A percentile compares a stretch with the other conserved stretches of the same genome.
Evolutionary conservation across 257 asterid species (phyloP).

Genomic region (Euphrasia confusa): DNA sequence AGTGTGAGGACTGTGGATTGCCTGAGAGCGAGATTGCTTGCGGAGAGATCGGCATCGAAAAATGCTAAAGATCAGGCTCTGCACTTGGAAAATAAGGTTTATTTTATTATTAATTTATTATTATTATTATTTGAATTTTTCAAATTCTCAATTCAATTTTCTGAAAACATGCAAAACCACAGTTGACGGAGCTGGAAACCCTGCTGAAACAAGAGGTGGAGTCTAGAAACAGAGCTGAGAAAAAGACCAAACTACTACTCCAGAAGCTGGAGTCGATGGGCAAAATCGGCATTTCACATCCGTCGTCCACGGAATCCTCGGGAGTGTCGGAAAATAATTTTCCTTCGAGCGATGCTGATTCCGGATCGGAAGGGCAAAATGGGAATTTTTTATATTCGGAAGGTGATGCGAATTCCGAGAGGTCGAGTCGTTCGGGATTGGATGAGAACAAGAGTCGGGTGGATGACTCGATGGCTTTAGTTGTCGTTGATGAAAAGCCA

Average conservation of each 20-base stretch:
- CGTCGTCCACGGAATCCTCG: slow-evolving; percentile 33
- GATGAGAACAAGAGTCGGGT: slow-evolving; percentile 15
- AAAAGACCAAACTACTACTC: slow-evolving; percentile 46
- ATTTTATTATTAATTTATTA: neutral
- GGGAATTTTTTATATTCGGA: neutral
- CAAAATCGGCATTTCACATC: slow-evolving; percentile 43
- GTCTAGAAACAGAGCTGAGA: slow-evolving; percentile 80
- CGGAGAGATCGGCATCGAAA: slow-evolving; percentile 76
- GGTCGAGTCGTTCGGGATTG: slow-evolving; percentile 13
- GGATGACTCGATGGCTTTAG: slow-evolving; percentile 65
- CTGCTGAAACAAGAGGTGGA: slow-evolving; percentile 54
- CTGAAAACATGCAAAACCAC: neutral
- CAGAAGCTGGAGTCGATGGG: slow-evolving; percentile 50
- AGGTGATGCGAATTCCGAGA: slow-evolving; percentile 14
- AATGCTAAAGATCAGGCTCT: slow-evolving; percentile 57
- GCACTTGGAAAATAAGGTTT: slow-evolving; percentile 53
- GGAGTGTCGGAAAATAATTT: no score
- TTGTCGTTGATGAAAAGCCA: slow-evolving; percentile 30
- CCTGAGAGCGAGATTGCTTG: slow-evolving; percentile 81
- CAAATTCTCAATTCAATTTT: neutral
- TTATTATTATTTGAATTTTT: neutral
- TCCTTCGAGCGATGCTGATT: neutral
- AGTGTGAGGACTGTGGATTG: slow-evolving; percentile 66
- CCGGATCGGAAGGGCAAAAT: slow-evolving; percentile 1
- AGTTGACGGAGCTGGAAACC: slow-evolving; percentile 67